phyloP scores from a whole-genome alignment of 805 yeast genomes.

The Wickerhamomyces chambardii region DNA sequence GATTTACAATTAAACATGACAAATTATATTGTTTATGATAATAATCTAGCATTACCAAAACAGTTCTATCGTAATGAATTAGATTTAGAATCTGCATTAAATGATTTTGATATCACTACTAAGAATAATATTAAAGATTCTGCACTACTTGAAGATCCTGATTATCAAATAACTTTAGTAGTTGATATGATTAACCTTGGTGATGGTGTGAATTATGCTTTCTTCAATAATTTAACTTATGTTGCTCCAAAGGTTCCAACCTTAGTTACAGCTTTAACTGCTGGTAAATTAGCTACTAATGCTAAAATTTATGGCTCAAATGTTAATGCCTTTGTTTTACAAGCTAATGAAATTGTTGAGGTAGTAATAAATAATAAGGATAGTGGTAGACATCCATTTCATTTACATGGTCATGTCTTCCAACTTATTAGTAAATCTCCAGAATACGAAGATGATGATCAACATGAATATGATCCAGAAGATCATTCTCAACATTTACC shows the following conservation, averaged over 20 bases:
- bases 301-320: conserved; percentile 67
- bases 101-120: conserved; percentile 27
- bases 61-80: conserved; percentile 8
- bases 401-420: conserved; percentile 67
- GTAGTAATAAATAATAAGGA: conserved; percentile 73
- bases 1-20: conserved; percentile 48
- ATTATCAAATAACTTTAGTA: conserved; percentile 47
- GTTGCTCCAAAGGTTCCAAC: conserved; percentile 67
- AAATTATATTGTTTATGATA: conserved; percentile 45
- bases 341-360: conserved; percentile 58
- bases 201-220: conserved; percentile 70
- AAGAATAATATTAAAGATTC: conserved; percentile 33
- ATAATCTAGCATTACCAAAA: conserved; percentile 19
- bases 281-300: conserved; percentile 49
- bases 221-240: conserved; percentile 61
- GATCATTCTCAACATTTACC: conserved; percentile 34
- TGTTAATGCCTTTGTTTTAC: conserved; percentile 53
- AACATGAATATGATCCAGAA: conserved; percentile 44
- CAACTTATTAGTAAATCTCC: conserved; percentile 49
- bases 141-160: conserved; percentile 47
- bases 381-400: conserved; percentile 75
- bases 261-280: conserved; percentile 49
- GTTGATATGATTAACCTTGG: conserved; percentile 62
- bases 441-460: conserved; percentile 41
- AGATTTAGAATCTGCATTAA: conserved; percentile 11